Evolutionary conservation across 192 early-diverging fungal genomes (phyloP).

Genomic region (Piromyces sp.): DNA sequence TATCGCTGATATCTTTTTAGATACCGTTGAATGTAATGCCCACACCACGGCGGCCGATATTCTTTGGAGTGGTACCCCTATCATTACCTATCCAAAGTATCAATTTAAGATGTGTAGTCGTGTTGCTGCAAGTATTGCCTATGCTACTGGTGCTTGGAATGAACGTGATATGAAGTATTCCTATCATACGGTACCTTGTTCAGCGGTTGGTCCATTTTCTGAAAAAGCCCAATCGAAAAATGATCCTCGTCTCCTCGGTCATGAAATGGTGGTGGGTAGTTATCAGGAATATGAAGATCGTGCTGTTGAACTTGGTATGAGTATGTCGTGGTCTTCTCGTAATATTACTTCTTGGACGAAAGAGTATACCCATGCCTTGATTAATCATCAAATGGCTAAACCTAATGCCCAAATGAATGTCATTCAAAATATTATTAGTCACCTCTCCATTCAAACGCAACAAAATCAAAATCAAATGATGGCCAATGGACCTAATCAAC

Average conservation of each 20-base stretch:
- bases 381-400: background rate
- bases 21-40: slow-evolving; percentile 91
- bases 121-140: slow-evolving; percentile 71
- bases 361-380: background rate
- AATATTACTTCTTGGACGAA: background rate
- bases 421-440: background rate
- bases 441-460: background rate
- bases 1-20: slow-evolving; percentile 77
- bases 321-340: slow-evolving; percentile 11
- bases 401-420: background rate
- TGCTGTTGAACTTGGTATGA: slow-evolving; percentile 15
- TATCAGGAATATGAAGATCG: slow-evolving; percentile 28
- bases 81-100: slow-evolving; percentile 74
- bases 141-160: slow-evolving; percentile 46
- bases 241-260: slow-evolving; percentile 13
- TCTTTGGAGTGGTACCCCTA: slow-evolving; percentile 82
- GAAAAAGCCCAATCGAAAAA: background rate
- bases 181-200: slow-evolving; percentile 1
- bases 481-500: background rate
- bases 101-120: slow-evolving; percentile 80
- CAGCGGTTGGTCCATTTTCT: background rate
- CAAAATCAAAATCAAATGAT: background rate
- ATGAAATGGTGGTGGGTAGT: slow-evolving; percentile 22
- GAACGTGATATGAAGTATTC: slow-evolving; percentile 14
- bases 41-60: slow-evolving; percentile 92